Base-by-base conservation (phyloP, 2,329 filamentous ascomycete species). In the Penicillium sp. region DNA sequence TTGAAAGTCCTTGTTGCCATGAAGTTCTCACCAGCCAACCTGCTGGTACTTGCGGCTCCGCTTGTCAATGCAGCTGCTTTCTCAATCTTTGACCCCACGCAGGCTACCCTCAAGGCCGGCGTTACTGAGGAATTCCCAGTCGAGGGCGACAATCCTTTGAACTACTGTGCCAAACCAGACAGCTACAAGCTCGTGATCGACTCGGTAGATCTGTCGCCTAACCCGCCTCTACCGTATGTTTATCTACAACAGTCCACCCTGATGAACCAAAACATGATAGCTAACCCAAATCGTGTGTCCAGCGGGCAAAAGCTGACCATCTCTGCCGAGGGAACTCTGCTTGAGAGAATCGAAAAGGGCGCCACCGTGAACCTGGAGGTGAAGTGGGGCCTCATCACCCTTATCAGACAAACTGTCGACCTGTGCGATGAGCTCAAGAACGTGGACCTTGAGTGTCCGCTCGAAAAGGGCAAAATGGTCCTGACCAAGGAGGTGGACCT, bases 351-450 rank as follows among this genome's bases (percentile, higher is more conserved):
- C 61, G 83, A 86, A 52, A 73, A 91, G 55, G 93, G 91, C 55
- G 91, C 93, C 56, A 91, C 90, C 66, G 88, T 97, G 59, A 81
- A 88, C 45, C 74, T 99, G 39, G 83, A 87, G 63, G 93, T 99
- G 77, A 97, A 96, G 79, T 97, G 96, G 75, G 93, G 93, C 57
- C 81, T 96, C 62, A 97, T 99, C 74, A 90, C 86, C 52, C 84
- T 99, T 61, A 86, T 99, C 75, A 90, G 84, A 74, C 89, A 89
- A 62, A 84, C 82, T 63, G 86, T 88, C 67, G 89, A 96, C 70
- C 84, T 97, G 36, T 99, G 94, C 80, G 90, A 97, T 57, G 88
- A 96, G 73, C 85, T 96, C 62, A 80, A 84, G 71, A 92, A 97
- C 64, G 91, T 97, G 43, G 91, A 97, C 66, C 80, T 97, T 54